phyloP scores from a whole-genome alignment of 176 grass and related monocot species.

The Urochloa ruziziensis region DNA sequence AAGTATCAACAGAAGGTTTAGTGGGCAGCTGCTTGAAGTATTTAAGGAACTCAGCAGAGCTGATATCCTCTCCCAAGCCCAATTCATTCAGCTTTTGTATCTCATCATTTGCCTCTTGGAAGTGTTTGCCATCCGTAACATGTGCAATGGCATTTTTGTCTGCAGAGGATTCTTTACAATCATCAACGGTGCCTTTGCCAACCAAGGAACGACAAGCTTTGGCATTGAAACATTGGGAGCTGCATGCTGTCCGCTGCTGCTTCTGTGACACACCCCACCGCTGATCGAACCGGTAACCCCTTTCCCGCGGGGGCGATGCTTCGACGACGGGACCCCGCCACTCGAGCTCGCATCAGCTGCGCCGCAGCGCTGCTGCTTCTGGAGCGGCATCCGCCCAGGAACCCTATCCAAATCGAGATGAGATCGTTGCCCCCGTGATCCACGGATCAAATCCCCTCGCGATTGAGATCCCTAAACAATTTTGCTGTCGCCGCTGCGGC shows the following conservation, averaged over 20 bases:
- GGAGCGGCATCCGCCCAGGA: neutral
- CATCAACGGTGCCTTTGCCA: neutral
- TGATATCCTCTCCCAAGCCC: slow-evolving; percentile 11
- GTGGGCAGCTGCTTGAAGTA: neutral
- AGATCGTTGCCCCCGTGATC: neutral
- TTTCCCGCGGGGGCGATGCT: neutral
- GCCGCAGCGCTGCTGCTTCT: neutral
- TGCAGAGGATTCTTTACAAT: neutral
- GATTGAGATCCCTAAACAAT: neutral
- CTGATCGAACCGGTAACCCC: neutral
- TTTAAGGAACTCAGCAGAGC: neutral
- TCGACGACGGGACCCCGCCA: neutral
- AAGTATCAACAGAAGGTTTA: neutral
- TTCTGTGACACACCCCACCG: neutral
- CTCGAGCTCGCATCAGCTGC: neutral
- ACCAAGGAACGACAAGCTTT: neutral
- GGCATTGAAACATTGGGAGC: neutral
- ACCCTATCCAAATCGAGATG: neutral
- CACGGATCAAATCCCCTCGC: neutral
- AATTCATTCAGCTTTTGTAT: neutral
- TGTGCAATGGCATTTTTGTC: neutral
- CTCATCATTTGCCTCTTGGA: neutral
- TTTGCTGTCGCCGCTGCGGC: neutral
- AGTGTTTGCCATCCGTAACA: neutral
- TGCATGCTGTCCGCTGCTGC: neutral